Evolutionary conservation across 2,329 filamentous ascomycete species (phyloP).

Genomic region (Talaromyces funiculosus): DNA sequence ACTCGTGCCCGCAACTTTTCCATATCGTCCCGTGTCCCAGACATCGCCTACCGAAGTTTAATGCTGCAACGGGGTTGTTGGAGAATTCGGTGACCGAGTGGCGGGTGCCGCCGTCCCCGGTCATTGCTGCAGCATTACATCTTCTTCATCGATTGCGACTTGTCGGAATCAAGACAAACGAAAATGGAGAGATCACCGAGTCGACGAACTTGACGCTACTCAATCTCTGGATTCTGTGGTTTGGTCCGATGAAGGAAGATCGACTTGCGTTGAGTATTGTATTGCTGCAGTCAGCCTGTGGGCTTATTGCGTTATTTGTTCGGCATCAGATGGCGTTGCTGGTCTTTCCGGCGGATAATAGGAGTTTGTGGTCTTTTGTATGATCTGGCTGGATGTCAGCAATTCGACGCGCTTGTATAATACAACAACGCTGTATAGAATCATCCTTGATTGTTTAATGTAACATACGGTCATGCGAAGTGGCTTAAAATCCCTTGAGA

Average conservation of each 20-base stretch:
- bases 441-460: background rate
- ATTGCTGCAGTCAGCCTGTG: slow-evolving; percentile 67
- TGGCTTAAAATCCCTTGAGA: too few relatives aligned
- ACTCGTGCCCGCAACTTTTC: slow-evolving; percentile 88
- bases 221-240: slow-evolving; percentile 95
- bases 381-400: background rate
- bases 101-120: slow-evolving; percentile 61
- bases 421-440: background rate
- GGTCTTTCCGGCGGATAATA: slow-evolving; percentile 86
- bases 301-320: slow-evolving; percentile 76
- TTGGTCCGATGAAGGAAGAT: slow-evolving; percentile 85
- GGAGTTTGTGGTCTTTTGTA: slow-evolving; percentile 19
- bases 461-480: background rate
- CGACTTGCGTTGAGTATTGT: slow-evolving; percentile 73
- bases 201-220: slow-evolving; percentile 88
- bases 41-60: slow-evolving; percentile 85
- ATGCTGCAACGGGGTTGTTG: slow-evolving; percentile 73
- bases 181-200: slow-evolving; percentile 65
- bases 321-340: slow-evolving; percentile 79
- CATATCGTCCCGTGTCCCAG: slow-evolving; percentile 84
- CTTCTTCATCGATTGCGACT: slow-evolving; percentile 64
- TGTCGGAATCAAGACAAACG: slow-evolving; percentile 61
- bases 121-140: slow-evolving; percentile 60
- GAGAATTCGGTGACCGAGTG: slow-evolving; percentile 81
- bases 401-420: background rate